Percentiles rank a stretch among this genome's conserved stretches.
phyloP scores from a whole-genome alignment of 495 filamentous ascomycete genomes.

The Lentithecium fluviatile region DNA sequence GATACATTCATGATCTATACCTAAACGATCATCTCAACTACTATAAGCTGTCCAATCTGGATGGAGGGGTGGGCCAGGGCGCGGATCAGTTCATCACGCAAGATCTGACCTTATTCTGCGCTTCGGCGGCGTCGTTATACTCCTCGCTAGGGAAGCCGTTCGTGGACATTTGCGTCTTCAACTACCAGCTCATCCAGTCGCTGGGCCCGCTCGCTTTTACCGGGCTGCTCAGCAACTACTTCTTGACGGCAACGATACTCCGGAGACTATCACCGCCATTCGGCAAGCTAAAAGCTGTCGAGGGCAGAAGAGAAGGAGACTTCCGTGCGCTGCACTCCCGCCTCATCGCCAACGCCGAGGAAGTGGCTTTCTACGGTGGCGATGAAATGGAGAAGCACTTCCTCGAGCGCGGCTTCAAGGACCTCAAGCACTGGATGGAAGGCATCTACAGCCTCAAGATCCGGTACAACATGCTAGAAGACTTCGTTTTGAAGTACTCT shows the following conservation, averaged over 20 bases:
- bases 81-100: conserved; percentile 98
- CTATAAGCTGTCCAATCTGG: conserved; percentile 91
- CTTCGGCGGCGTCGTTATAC: conserved; percentile 87
- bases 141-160: conserved; percentile 95
- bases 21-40: conserved; percentile 92
- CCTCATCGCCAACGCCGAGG: conserved; percentile 94
- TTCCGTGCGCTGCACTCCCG: conserved; percentile 87
- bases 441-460: conserved; percentile 94
- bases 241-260: conserved; percentile 84
- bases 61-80: conserved; percentile 87
- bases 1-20: conserved; percentile 98
- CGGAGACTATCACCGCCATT: conserved; percentile 89
- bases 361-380: conserved; percentile 98
- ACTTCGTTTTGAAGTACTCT: conserved; percentile 96
- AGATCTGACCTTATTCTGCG: conserved; percentile 92
- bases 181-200: conserved; percentile 91
- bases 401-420: conserved; percentile 84
- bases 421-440: conserved; percentile 92
- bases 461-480: conserved; percentile 97
- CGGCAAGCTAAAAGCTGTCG: conserved; percentile 91
- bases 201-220: conserved; percentile 84
- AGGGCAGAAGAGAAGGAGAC: conserved; percentile 89
- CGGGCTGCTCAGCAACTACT: conserved; percentile 86
- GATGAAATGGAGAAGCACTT: conserved; percentile 89
- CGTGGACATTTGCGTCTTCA: conserved; percentile 94